phyloP scores from a whole-genome alignment of 768 basidiomycete species.

The Leucosporidium yakuticum region DNA sequence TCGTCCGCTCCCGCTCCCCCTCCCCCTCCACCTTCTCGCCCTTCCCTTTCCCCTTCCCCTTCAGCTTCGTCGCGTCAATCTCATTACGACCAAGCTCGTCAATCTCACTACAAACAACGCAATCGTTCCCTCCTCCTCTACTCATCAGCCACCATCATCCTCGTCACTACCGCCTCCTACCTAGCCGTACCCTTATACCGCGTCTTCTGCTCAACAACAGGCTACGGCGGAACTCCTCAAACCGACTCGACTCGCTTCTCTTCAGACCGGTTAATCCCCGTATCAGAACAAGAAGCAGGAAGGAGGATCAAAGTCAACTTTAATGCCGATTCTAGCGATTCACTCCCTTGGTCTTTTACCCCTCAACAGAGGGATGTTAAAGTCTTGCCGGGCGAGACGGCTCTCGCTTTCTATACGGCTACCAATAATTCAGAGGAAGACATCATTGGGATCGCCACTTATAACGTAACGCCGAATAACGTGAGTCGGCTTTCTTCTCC shows the following conservation, averaged over 20 bases:
- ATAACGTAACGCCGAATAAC: conserved; percentile 96
- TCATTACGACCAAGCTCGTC: not conserved
- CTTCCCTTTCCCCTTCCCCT: too few species aligned
- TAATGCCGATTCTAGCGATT: conserved; percentile 84
- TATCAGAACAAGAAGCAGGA: conserved; percentile 33
- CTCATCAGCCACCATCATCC: conserved; percentile 68
- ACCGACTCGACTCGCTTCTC: conserved; percentile 59
- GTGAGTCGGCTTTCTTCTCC: conserved; percentile 49
- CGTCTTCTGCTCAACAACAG: conserved; percentile 96
- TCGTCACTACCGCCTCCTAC: conserved; percentile 80
- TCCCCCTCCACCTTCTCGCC: not conserved
- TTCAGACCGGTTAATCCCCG: conserved; percentile 69
- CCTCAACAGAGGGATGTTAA: conserved; percentile 84
- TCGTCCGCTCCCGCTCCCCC: not conserved
- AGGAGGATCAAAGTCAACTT: conserved; percentile 83
- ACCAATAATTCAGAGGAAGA: conserved; percentile 77
- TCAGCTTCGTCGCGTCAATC: not conserved
- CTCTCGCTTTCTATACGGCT: conserved; percentile 91
- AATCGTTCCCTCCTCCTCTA: conserved; percentile 80
- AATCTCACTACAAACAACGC: not conserved
- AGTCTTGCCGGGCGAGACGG: conserved; percentile 91
- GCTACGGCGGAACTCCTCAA: conserved; percentile 89
- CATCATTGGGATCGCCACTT: conserved; percentile 96
- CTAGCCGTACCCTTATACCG: conserved; percentile 95
- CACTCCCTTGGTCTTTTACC: conserved; percentile 85